Evolutionary conservation across 1,284 basidiomycete species (phyloP).

Genomic region (Tausonia pullulans): DNA sequence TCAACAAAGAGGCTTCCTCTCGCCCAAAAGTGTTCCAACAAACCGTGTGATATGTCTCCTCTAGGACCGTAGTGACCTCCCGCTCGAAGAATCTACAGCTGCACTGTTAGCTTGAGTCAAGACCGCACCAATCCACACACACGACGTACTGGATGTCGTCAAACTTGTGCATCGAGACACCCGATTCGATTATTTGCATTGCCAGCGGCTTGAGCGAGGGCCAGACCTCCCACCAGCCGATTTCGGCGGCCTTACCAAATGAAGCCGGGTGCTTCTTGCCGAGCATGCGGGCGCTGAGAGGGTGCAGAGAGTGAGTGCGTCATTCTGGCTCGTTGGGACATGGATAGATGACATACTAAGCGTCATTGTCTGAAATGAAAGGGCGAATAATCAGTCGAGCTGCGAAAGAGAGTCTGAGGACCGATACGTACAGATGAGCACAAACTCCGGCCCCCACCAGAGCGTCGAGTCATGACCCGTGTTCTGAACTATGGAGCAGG

Average conservation of each 20-base stretch:
- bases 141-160: conserved; percentile 2
- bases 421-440: neutral
- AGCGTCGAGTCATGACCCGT: conserved; percentile 1
- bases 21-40: too few species aligned
- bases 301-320: neutral
- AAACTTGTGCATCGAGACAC: neutral
- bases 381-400: neutral
- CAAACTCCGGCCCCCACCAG: conserved; percentile 12
- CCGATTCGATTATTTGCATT: neutral
- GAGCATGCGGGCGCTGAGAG: neutral
- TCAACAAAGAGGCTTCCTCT: too few species aligned
- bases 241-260: neutral
- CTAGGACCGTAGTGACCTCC: conserved; percentile 1
- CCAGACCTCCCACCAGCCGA: conserved; percentile 13
- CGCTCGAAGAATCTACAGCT: conserved; percentile 2
- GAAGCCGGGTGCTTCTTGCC: neutral
- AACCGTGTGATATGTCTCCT: conserved; percentile 5
- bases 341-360: neutral
- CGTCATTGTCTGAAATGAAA: neutral
- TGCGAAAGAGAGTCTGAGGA: neutral
- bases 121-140: too few species aligned
- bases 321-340: too few species aligned
- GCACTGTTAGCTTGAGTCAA: too few species aligned
- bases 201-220: conserved; percentile 2
- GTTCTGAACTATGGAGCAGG: neutral